Evolutionary conservation across 306 rosid species (phyloP).

Genomic region (Luffa aegyptiaca): DNA sequence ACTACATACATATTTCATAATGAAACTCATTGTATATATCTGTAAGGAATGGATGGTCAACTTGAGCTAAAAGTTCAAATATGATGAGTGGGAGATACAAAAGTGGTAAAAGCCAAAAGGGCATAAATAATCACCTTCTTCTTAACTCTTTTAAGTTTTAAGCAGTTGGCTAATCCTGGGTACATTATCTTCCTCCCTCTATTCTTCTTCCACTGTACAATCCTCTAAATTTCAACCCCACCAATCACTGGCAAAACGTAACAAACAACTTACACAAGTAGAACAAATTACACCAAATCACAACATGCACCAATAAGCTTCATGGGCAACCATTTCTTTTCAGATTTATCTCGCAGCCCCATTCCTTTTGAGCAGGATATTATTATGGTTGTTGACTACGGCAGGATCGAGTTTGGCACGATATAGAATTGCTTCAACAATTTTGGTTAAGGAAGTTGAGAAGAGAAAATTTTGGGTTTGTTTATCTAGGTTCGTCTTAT

Average conservation of each 20-base stretch:
- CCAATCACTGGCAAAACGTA: conserved; percentile 8
- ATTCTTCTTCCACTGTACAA: conserved; percentile 12
- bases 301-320: conserved; percentile 3
- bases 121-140: neutral
- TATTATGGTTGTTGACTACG: neutral
- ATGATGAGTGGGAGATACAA: neutral
- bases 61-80: neutral
- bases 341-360: neutral
- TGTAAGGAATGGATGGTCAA: neutral
- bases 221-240: conserved; percentile 12
- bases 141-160: neutral
- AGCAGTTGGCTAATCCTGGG: neutral
- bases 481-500: neutral
- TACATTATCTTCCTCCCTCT: conserved; percentile 5
- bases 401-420: neutral
- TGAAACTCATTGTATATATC: too few species aligned
- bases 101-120: neutral
- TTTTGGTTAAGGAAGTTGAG: conserved; percentile 1
- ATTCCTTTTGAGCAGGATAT: neutral
- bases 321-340: neutral
- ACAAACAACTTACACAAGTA: conserved; percentile 2
- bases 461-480: neutral
- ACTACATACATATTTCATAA: neutral
- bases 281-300: conserved; percentile 5
- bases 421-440: neutral